Conservation (phyloP, 176 grass and related monocot species). For the Carex parvula region DNA sequence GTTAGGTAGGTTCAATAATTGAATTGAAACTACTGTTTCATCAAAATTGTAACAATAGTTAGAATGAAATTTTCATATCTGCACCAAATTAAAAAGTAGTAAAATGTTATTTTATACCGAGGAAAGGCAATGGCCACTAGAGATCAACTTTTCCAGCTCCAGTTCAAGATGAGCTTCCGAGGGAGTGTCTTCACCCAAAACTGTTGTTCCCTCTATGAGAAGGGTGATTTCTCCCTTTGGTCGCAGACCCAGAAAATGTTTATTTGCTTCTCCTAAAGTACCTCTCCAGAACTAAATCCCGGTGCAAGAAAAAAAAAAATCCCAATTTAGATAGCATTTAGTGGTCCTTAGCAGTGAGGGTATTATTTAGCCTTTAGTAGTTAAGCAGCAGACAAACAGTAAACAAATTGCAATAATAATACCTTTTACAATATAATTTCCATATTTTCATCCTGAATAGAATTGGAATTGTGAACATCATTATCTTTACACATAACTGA, state of each 20-base stretch:
- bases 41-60: neutral
- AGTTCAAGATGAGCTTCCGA: conserved; percentile 67
- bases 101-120: conserved; percentile 42
- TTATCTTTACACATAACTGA: neutral
- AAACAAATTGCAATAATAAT: neutral
- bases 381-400: neutral
- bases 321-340: conserved; percentile 14
- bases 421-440: neutral
- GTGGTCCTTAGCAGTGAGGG: neutral
- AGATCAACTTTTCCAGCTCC: conserved; percentile 65
- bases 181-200: conserved; percentile 48
- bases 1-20: conserved; percentile 13
- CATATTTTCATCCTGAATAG: neutral
- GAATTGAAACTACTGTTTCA: conserved; percentile 9
- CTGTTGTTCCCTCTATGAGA: conserved; percentile 58
- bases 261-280: conserved; percentile 71
- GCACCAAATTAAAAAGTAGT: conserved; percentile 24
- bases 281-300: conserved; percentile 89
- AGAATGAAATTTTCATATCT: neutral
- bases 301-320: conserved; percentile 2
- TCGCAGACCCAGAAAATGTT: conserved; percentile 46
- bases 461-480: neutral
- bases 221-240: conserved; percentile 91
- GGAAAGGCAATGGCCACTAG: conserved; percentile 65
- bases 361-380: neutral